These are phyloP conservation scores for Sutorius eximius DNA, from an alignment of 1,284 basidiomycete genomes.

Conservation along the genomic window DNA sequence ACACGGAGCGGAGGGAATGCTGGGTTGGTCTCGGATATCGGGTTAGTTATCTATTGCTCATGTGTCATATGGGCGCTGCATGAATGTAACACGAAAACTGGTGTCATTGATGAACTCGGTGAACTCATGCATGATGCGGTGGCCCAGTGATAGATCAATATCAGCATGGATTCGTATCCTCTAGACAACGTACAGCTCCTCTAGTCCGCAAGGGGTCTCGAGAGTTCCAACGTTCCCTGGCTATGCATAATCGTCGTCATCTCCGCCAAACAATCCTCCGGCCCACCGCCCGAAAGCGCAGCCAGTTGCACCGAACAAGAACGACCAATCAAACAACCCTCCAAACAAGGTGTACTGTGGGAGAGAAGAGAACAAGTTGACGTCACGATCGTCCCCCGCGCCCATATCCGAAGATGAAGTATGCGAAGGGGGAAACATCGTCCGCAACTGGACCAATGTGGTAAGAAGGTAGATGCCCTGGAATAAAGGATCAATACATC, in stretches of 20 bases:
- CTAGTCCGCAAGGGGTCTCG: background rate
- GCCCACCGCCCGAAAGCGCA: conserved; percentile 54
- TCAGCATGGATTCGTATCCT: background rate
- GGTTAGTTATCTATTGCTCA: conserved; percentile 14
- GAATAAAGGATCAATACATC: conserved; percentile 3
- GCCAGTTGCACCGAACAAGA: conserved; percentile 54
- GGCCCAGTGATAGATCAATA: background rate
- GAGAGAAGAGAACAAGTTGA: conserved; percentile 70
- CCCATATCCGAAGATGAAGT: conserved; percentile 23
- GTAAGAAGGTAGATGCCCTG: conserved; percentile 78
- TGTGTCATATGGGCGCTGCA: conserved; percentile 1
- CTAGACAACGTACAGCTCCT: conserved; percentile 7
- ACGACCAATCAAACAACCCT: conserved; percentile 68
- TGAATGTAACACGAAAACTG: background rate
- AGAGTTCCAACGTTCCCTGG: background rate
- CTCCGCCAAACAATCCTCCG: conserved; percentile 29
- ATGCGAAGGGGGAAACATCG: conserved; percentile 60
- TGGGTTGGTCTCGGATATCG: background rate
- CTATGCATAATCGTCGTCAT: conserved; percentile 18
- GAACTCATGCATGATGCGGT: conserved; percentile 1
- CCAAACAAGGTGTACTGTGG: conserved; percentile 74
- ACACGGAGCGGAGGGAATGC: background rate
- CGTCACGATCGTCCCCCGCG: conserved; percentile 19
- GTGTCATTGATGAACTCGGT: background rate
- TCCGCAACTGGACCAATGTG: conserved; percentile 74